Base-by-base conservation (phyloP, 106 monocot genomes). In the Xerophyta viscosa region DNA sequence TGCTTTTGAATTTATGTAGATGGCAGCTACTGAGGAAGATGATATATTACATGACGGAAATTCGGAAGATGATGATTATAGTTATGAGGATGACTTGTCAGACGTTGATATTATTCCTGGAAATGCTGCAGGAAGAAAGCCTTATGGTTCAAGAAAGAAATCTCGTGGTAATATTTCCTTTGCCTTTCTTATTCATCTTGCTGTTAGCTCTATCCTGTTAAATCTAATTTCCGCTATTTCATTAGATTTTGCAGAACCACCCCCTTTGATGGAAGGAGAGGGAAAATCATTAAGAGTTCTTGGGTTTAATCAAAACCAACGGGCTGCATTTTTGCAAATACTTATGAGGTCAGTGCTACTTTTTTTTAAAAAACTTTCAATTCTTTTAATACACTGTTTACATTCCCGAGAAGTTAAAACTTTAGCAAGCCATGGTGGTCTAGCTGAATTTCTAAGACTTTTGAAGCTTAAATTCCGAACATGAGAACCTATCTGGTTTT, bases 61-160 rank as follows among this genome's bases (percentile, higher is more conserved):
- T 37, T 86, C 89, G 68, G 82, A 86, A 51, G 91, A 91, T 58
- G 98, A 89, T n/a, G 98, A 98, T 77, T 98, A 88, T 63, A 55
- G 62, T 27, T 72, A 64, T 77, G 98, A 98, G 57, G 96, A 86
- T 21, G 85, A 98, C 11, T 26, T 74, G 25, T 89, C 96, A 29
- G 98, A 98, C 30, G 61, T 14, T 44, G 98, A 98, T 52, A 43
- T 41, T 13, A 58, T 67, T 31, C 56, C 60, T 60, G 81, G 75
- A 54, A 65, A 64, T 74, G 20, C 52, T 36, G 44, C 71, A 31
- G 75, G 68, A 39, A 81, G 58, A 56, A 82, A 57, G 60, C 75
- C 67, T 21, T 68, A 70, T 8, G 29, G 67, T 45, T 69, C 82
- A 43, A 85, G 59, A 70, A 98, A 82, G 58, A 86, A 63, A 74